A percentile compares a stretch with the other conserved stretches of the same genome.
Evolutionary conservation across 2,329 filamentous ascomycete genomes (phyloP).

Genomic region (Xylariales sp.): DNA sequence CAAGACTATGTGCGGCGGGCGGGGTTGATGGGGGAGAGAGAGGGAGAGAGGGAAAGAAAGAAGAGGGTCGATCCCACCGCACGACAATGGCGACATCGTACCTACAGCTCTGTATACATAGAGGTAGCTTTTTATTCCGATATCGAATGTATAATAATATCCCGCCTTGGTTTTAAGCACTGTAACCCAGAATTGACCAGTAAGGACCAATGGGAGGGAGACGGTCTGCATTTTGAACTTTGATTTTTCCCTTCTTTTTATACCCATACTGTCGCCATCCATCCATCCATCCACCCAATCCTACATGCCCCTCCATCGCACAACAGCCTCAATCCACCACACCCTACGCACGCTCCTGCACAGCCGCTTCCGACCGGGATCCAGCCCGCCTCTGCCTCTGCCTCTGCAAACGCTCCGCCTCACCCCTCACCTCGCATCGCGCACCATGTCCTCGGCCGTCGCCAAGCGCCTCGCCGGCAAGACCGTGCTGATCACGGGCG

Average conservation of each 20-base stretch:
- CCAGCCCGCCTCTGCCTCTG: background rate
- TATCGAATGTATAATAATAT: slow-evolving; percentile 21
- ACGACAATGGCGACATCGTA: slow-evolving; percentile 33
- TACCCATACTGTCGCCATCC: background rate
- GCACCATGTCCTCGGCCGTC: slow-evolving; percentile 66
- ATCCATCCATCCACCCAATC: background rate
- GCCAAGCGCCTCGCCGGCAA: slow-evolving; percentile 92
- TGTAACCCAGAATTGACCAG: background rate
- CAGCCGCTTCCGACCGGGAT: background rate
- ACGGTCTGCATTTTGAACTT: background rate
- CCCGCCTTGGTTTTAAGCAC: background rate
- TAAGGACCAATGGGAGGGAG: background rate
- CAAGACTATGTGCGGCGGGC: background rate
- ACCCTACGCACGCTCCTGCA: slow-evolving; percentile 23
- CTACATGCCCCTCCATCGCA: slow-evolving; percentile 34
- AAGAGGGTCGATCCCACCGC: slow-evolving; percentile 1
- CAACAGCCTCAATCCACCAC: slow-evolving; percentile 15
- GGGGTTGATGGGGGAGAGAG: slow-evolving; percentile 18
- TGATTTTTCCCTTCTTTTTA: background rate
- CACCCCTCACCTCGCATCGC: slow-evolving; percentile 8
- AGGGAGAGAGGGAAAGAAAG: no score
- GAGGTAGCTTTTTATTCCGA: slow-evolving; percentile 3
- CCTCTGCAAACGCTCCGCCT: background rate
- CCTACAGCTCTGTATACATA: background rate
- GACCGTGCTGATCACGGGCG: slow-evolving; percentile 91